Evolutionary conservation across 2,329 filamentous ascomycete species (phyloP).

Genomic region (Penicillium aurantiogriseum): DNA sequence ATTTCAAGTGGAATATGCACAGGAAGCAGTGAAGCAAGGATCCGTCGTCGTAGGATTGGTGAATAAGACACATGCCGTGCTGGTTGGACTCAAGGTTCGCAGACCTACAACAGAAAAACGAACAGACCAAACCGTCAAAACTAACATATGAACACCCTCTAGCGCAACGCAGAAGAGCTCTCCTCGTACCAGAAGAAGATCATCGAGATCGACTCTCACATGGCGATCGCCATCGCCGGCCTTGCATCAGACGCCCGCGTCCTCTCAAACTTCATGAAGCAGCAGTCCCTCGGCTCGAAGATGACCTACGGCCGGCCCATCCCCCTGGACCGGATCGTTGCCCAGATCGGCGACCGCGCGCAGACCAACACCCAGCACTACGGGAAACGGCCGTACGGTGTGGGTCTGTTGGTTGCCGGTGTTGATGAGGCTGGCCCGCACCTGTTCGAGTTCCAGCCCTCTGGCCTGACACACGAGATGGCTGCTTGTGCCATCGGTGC

Average conservation of each 20-base stretch:
- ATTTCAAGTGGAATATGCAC: conserved; percentile 99
- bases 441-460: conserved; percentile 97
- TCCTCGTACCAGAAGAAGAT: conserved; percentile 99
- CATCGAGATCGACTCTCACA: conserved; percentile 92
- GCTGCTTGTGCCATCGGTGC: conserved; percentile 92
- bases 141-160: conserved; percentile 9
- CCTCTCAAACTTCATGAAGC: conserved; percentile 99
- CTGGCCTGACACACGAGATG: conserved; percentile 96
- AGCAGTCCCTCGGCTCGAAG: conserved; percentile 92
- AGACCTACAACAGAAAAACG: conserved; percentile 2
- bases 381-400: conserved; percentile 92
- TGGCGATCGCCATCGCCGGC: conserved; percentile 91
- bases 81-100: conserved; percentile 90
- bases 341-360: conserved; percentile 91
- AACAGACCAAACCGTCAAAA: neutral
- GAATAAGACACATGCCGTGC: conserved; percentile 96
- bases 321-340: conserved; percentile 82
- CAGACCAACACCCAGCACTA: conserved; percentile 98
- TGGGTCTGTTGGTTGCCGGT: conserved; percentile 86
- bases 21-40: conserved; percentile 97
- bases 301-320: conserved; percentile 95
- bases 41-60: conserved; percentile 95
- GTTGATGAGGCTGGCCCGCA: conserved; percentile 93
- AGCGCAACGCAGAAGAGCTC: conserved; percentile 98
- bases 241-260: conserved; percentile 97